A percentile compares a stretch with the other conserved stretches of the same genome.
phyloP scores from a whole-genome alignment of 2,329 filamentous ascomycete genomes.

The Fusarium sp. region DNA sequence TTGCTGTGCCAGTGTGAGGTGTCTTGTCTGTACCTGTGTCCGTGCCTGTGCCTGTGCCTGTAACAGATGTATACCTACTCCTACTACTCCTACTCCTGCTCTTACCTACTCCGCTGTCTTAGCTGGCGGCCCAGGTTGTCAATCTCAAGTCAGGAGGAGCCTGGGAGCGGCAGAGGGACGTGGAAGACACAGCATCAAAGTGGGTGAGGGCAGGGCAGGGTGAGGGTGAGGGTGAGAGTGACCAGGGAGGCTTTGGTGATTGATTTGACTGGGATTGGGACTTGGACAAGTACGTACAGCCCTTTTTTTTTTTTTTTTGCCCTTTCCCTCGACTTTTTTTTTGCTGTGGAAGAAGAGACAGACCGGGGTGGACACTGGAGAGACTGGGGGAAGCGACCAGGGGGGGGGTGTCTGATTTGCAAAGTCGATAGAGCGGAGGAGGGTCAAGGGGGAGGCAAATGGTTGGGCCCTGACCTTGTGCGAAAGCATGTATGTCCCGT shows the following conservation, averaged over 20 bases:
- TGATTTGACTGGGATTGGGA: constrained; percentile 35
- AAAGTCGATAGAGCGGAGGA: constrained; percentile 34
- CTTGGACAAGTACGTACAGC: constrained; percentile 25
- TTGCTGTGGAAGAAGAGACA: constrained; percentile 30
- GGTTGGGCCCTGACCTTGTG: constrained; percentile 29
- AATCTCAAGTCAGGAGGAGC: constrained; percentile 40
- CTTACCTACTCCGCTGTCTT: constrained; percentile 3
- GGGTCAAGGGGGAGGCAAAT: constrained; percentile 38
- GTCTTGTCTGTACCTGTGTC: constrained; percentile 24
- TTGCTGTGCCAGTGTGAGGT: constrained; percentile 8
- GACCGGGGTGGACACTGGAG: constrained; percentile 41
- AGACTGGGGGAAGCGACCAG: constrained; percentile 36
- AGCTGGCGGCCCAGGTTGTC: constrained; percentile 13
- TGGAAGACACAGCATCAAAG: constrained; percentile 11
- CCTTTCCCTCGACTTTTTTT: background rate
- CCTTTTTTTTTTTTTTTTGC: constrained; percentile 13
- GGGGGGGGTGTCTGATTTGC: constrained; percentile 39
- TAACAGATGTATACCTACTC: constrained; percentile 15
- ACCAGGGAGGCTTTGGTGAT: constrained; percentile 28
- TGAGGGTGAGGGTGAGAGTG: constrained; percentile 15
- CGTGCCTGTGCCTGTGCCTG: constrained; percentile 29
- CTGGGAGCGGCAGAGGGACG: constrained; percentile 21
- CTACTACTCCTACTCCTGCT: constrained; percentile 2
- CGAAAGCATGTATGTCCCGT: constrained; percentile 15
- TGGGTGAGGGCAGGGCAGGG: constrained; percentile 20